These are phyloP conservation scores for Tephrocybe sp. DNA, from an alignment of 768 basidiomycete genomes.

Conservation along the genomic window DNA sequence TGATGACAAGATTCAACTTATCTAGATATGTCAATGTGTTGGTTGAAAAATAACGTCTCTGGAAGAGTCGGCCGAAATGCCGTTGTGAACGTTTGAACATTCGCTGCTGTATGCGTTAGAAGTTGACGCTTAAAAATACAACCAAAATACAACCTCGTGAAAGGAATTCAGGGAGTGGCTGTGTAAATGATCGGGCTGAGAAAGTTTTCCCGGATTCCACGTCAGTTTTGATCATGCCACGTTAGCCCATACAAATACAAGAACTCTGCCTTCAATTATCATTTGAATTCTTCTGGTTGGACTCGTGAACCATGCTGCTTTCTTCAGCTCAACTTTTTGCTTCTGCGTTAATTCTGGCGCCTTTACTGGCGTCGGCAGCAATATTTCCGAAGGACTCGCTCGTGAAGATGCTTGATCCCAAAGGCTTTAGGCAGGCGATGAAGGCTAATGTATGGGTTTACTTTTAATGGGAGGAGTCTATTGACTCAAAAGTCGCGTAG, in stretches of 20 bases:
- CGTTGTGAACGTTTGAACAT: no score
- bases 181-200: no score
- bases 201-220: slow-evolving; percentile 8
- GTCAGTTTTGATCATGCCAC: slow-evolving; percentile 10
- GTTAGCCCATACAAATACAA: background rate
- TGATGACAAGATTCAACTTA: no score
- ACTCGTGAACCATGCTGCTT: slow-evolving; percentile 28
- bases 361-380: slow-evolving; percentile 52
- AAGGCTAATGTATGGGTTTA: slow-evolving; percentile 62
- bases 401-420: slow-evolving; percentile 75
- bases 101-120: no score
- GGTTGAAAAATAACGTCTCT: no score
- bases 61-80: no score
- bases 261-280: background rate
- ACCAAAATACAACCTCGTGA: no score
- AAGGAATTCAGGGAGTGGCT: no score
- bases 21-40: no score
- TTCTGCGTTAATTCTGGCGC: slow-evolving; percentile 35
- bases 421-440: slow-evolving; percentile 71
- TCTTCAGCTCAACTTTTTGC: slow-evolving; percentile 32
- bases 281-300: background rate
- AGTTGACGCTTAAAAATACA: no score
- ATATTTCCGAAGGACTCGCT: slow-evolving; percentile 47
- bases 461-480: background rate
- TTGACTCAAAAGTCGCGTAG: slow-evolving; percentile 32